A percentile compares a stretch with the other conserved stretches of the same genome.
Conservation (phyloP, 2,329 filamentous ascomycete genomes). For the Monilinia laxa region DNA sequence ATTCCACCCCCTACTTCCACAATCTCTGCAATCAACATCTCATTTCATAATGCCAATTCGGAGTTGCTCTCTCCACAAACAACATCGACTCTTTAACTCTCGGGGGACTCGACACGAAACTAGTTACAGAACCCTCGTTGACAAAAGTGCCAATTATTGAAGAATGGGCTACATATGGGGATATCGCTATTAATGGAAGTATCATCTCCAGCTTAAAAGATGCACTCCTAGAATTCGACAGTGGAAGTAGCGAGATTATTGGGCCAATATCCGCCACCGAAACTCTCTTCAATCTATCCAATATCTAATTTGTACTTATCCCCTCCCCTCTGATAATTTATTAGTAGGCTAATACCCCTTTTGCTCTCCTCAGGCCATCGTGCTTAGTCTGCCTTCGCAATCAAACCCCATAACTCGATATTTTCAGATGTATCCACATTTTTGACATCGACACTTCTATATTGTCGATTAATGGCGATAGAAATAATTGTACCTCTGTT, state of each 20-base stretch:
- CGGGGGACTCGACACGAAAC: background rate
- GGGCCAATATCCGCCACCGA: constrained; percentile 23
- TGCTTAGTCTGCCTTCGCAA: constrained; percentile 25
- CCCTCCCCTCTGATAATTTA: background rate
- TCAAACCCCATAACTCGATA: background rate
- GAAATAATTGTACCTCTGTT: constrained; percentile 18
- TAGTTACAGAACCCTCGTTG: background rate
- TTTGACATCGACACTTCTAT: constrained; percentile 19
- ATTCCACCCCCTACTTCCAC: constrained; percentile 22
- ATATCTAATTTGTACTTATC: constrained; percentile 22
- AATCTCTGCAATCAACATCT: constrained; percentile 13
- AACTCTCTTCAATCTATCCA: constrained; percentile 22
- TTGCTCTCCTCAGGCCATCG: constrained; percentile 20
- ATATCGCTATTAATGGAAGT: constrained; percentile 24
- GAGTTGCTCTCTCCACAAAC: constrained; percentile 11
- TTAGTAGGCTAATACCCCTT: constrained; percentile 26
- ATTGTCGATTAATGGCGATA: background rate
- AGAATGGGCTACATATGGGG: constrained; percentile 16
- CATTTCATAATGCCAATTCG: constrained; percentile 22
- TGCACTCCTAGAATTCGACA: constrained; percentile 21
- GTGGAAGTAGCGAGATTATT: constrained; percentile 24
- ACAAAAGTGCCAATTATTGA: background rate
- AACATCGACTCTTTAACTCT: constrained; percentile 7
- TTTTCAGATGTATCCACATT: constrained; percentile 4
- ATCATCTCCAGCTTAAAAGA: constrained; percentile 14